These are phyloP conservation scores for Cruciata laevipes DNA, from an alignment of 257 asterid species.

Conservation along the genomic window DNA sequence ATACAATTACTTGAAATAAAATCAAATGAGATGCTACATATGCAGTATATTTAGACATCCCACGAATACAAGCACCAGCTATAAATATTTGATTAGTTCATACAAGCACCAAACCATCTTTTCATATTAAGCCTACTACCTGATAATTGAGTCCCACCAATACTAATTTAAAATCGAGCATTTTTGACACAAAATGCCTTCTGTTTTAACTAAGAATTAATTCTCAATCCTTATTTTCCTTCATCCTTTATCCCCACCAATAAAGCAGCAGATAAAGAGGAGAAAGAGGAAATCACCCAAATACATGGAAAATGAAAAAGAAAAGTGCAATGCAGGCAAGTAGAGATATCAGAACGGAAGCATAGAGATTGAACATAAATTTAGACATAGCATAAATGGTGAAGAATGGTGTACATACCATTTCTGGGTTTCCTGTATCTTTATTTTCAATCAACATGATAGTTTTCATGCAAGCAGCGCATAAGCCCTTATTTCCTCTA, in stretches of 20 bases:
- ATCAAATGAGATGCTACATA: not conserved
- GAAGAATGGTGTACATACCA: constrained; percentile 42
- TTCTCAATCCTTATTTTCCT: not conserved
- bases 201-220: not conserved
- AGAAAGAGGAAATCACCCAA: not conserved
- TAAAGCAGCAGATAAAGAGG: too few species aligned
- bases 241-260: not conserved
- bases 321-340: not conserved
- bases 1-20: not conserved
- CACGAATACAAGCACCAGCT: too few species aligned
- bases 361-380: not conserved
- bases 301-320: not conserved
- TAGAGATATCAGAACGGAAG: not conserved
- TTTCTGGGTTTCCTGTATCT: constrained; percentile 55
- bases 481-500: constrained; percentile 84
- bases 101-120: not conserved
- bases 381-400: too few species aligned
- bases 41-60: too few species aligned
- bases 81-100: too few species aligned
- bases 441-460: constrained; percentile 83
- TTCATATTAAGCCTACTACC: not conserved
- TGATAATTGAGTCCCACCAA: not conserved
- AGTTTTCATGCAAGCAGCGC: constrained; percentile 82
- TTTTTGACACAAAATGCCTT: not conserved
- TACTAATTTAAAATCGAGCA: not conserved